These are phyloP conservation scores for Euphorbia lathyris DNA, from an alignment of 345 rosid species.

Conservation along the genomic window DNA sequence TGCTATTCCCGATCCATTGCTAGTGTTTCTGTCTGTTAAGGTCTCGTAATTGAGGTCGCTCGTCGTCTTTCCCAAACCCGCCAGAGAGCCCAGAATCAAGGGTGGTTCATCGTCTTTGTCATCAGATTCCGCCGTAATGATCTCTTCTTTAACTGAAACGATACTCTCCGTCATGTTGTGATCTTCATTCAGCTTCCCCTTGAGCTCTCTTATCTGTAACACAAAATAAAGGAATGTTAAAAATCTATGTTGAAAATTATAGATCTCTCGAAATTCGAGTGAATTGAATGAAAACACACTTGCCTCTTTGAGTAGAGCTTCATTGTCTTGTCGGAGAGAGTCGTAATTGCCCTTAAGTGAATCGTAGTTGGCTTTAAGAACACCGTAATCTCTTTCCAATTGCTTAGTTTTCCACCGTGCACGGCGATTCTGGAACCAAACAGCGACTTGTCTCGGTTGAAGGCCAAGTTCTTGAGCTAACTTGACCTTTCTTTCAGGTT, in stretches of 20 bases:
- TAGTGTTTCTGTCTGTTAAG: conserved; percentile 32
- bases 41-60: conserved; percentile 41
- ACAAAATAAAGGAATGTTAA: no score
- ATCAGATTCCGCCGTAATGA: conserved; percentile 37
- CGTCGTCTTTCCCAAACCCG: conserved; percentile 27
- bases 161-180: conserved; percentile 55
- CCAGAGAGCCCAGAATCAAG: conserved; percentile 25
- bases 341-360: conserved; percentile 58
- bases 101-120: conserved; percentile 20
- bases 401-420: conserved; percentile 91
- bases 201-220: conserved; percentile 68
- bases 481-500: conserved; percentile 75
- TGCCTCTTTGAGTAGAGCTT: conserved; percentile 82
- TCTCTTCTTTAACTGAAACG: conserved; percentile 63
- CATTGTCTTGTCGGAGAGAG: conserved; percentile 67
- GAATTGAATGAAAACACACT: neutral
- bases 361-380: conserved; percentile 55
- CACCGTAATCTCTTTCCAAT: conserved; percentile 62
- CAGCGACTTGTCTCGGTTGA: conserved; percentile 88
- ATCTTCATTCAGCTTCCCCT: conserved; percentile 59
- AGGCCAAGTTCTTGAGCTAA: conserved; percentile 80
- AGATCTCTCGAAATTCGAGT: neutral
- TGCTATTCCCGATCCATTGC: conserved; percentile 14
- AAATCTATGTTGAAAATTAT: no score
- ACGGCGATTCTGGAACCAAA: conserved; percentile 91